phyloP scores from a whole-genome alignment of 306 rosid genomes.

The Psophocarpus tetragonolobus region DNA sequence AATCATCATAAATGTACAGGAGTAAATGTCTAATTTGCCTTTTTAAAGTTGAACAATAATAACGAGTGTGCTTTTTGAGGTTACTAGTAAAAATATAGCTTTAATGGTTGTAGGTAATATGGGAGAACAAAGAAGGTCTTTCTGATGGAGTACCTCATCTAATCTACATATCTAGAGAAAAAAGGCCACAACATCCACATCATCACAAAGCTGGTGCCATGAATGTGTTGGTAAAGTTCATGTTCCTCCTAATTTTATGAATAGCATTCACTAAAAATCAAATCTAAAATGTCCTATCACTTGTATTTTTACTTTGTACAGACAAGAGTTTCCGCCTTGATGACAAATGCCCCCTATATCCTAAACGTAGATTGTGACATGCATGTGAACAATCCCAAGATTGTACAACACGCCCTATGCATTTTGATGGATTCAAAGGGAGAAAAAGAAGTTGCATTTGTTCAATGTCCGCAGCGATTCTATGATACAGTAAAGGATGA shows the following conservation, averaged over 20 bases:
- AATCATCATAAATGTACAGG: neutral
- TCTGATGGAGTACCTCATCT: conserved; percentile 50
- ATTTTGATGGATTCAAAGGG: conserved; percentile 40
- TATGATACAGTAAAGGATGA: conserved; percentile 63
- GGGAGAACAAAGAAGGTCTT: conserved; percentile 46
- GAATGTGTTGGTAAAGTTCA: conserved; percentile 66
- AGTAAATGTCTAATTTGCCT: neutral
- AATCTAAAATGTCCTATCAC: neutral
- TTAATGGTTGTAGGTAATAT: conserved; percentile 46
- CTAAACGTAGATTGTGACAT: conserved; percentile 76
- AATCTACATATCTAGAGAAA: conserved; percentile 69
- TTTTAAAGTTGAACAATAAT: neutral
- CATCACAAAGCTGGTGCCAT: conserved; percentile 83
- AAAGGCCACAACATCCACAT: conserved; percentile 57
- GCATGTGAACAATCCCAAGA: conserved; percentile 58
- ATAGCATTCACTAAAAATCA: neutral
- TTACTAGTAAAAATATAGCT: neutral
- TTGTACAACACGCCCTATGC: conserved; percentile 52
- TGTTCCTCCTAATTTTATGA: neutral
- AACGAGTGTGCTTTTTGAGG: neutral
- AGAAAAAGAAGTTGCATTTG: conserved; percentile 58
- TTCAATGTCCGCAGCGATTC: conserved; percentile 53
- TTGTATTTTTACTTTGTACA: conserved; percentile 1
- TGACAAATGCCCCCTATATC: conserved; percentile 65
- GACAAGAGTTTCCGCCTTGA: conserved; percentile 72